Evolutionary conservation across 2,329 filamentous ascomycete species (phyloP).

Genomic region (Pseudogymnoascus sp.): DNA sequence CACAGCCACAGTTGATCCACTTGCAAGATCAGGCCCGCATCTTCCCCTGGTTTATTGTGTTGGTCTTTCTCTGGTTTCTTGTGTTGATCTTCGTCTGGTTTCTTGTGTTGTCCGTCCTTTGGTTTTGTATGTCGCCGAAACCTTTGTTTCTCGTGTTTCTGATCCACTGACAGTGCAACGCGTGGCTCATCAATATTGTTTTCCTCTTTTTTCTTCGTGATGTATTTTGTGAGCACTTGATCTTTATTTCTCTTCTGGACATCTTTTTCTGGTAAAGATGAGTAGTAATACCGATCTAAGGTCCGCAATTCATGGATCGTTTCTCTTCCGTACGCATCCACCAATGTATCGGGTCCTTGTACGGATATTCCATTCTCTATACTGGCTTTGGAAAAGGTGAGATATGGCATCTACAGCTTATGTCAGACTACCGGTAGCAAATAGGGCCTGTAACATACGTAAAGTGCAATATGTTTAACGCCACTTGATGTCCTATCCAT

Average conservation of each 20-base stretch:
- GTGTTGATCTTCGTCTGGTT: not conserved
- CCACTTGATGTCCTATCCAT: not conserved
- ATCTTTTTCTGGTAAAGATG: not conserved
- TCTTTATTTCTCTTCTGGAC: not conserved
- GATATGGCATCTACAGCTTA: not conserved
- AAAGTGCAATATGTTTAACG: not conserved
- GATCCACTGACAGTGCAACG: not conserved
- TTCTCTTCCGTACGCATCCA: not conserved
- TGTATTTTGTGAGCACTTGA: conserved; percentile 1
- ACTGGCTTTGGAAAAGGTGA: not conserved
- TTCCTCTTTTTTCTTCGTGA: not conserved
- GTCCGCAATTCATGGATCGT: not conserved
- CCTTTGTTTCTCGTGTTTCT: not conserved
- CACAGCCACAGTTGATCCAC: not conserved
- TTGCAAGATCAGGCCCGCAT: not conserved
- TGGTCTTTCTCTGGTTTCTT: not conserved
- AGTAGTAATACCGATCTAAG: not conserved
- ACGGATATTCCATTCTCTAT: not conserved
- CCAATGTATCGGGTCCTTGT: not conserved
- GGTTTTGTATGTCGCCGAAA: not conserved
- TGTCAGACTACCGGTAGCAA: not conserved
- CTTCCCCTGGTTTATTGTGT: not conserved
- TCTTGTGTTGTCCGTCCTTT: not conserved
- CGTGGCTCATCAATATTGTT: not conserved
- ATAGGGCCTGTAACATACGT: not conserved